Base-by-base conservation (phyloP, 2,329 filamentous ascomycete species). In the Aureobasidium lini region DNA sequence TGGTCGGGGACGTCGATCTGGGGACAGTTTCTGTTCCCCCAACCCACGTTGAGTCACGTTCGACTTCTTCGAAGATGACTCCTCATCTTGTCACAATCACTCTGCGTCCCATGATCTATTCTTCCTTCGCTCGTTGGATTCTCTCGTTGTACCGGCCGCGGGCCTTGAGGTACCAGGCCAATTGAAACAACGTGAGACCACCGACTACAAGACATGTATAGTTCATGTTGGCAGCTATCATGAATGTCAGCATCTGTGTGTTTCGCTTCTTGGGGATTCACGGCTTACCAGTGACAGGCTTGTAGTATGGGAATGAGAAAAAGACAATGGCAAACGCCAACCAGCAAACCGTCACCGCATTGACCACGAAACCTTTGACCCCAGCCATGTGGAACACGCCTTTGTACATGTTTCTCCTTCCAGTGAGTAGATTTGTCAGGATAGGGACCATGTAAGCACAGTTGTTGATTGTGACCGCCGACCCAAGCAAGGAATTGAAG, bases 161-260 rank as follows among this genome's bases (percentile, higher is more conserved):
- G 1, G 70, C 74, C 54, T 76, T 68, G n/a, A 76, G 53, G 75
- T 76, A 79, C 76, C 76, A 78, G 0, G 60, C 62, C 2, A 73
- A 58, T 52, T 71, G 69, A 9, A 79, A 67, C 1, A 74, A 46
- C 7, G 75, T 60, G 31, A 75, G 69, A 0, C 71, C 76, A 1
- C 75, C 76, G 5, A 79, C 73, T 11, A 76, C 75, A 0, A 77
- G 75, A 49, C 77, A 79, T 1, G 77, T 79, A 62, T 79, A 79
- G 60, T 78, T 79, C 77, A 79, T 79, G 60, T 77, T 79, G 29
- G 62, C 61, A 1, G 64, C 57, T 60, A 13, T 8, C n/a, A 10
- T 15, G 1, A 2, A 16, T 2, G 10, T 44, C n/a, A 44, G n/a
- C 13, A 39, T 52, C 32, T 18, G 47, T 9, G n/a, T 10, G 47